These are phyloP conservation scores for Cucurbita maxima DNA, from an alignment of 306 rosid genomes.

Conservation along the genomic window DNA sequence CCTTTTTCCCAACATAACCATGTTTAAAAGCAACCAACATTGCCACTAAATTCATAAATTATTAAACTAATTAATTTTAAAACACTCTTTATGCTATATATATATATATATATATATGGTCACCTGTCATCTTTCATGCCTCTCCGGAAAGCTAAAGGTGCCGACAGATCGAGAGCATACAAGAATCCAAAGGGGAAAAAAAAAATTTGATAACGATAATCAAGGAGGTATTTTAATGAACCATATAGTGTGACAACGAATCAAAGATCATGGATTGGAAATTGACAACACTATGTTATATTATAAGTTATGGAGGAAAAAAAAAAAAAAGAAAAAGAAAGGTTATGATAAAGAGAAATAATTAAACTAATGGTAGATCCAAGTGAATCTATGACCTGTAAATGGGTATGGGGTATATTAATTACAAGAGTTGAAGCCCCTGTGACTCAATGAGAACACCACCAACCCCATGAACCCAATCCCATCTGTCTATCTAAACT, in stretches of 20 bases:
- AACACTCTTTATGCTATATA: background rate
- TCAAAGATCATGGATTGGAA: background rate
- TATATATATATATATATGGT: background rate
- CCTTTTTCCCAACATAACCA: background rate
- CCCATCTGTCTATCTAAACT: background rate
- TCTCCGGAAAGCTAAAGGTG: background rate
- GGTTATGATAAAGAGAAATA: background rate
- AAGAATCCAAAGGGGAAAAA: background rate
- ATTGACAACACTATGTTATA: constrained; percentile 17
- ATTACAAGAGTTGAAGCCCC: background rate
- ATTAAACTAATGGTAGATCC: background rate
- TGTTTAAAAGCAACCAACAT: background rate
- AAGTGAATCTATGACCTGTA: constrained; percentile 7
- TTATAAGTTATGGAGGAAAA: background rate
- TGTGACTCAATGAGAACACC: background rate
- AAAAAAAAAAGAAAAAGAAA: background rate
- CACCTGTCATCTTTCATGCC: background rate
- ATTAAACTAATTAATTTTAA: background rate
- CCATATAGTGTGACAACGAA: constrained; percentile 21
- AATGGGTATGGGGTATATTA: background rate
- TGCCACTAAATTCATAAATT: background rate
- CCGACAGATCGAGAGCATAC: background rate
- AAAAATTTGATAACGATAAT: background rate
- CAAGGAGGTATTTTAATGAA: background rate
- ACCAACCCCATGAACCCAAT: background rate